These are phyloP conservation scores for Penicillium alfredii DNA, from an alignment of 495 filamentous ascomycete genomes.

Conservation along the genomic window DNA sequence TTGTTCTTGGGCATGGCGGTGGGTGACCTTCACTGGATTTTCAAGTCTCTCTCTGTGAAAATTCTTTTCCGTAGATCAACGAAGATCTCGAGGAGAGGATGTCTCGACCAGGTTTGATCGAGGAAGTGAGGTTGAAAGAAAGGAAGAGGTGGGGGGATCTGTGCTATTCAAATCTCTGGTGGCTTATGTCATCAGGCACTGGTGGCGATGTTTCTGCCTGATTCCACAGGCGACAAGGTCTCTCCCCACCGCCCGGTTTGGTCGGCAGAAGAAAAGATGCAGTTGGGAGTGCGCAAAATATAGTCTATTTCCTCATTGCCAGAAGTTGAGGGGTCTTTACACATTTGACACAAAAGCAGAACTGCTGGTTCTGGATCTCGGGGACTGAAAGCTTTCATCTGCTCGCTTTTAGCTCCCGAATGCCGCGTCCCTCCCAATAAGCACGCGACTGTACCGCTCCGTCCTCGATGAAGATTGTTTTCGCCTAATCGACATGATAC, in stretches of 20 bases:
- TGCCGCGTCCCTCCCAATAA: background rate
- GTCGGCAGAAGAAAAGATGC: slow-evolving; percentile 14
- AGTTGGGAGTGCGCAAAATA: too few relatives aligned
- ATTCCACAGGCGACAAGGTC: too few relatives aligned
- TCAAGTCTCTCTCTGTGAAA: slow-evolving; percentile 17
- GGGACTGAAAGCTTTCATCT: too few relatives aligned
- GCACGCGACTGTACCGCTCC: slow-evolving; percentile 1
- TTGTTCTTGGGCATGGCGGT: slow-evolving; percentile 93
- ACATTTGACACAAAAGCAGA: too few relatives aligned
- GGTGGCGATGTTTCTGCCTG: slow-evolving; percentile 7
- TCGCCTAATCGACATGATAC: slow-evolving; percentile 14
- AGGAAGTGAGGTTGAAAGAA: slow-evolving; percentile 11
- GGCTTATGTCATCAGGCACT: slow-evolving; percentile 32
- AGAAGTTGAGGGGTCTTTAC: too few relatives aligned
- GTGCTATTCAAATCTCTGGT: slow-evolving; percentile 23
- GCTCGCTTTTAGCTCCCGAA: too few relatives aligned
- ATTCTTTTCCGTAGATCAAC: slow-evolving; percentile 8
- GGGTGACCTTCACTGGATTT: slow-evolving; percentile 25
- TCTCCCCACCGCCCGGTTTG: slow-evolving; percentile 15
- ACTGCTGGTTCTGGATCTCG: too few relatives aligned
- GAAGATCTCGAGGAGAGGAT: slow-evolving; percentile 6
- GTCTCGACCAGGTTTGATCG: slow-evolving; percentile 5
- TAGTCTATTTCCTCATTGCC: too few relatives aligned
- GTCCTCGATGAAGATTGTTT: background rate
- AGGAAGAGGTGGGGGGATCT: slow-evolving; percentile 15